Base-by-base conservation (phyloP, 2,329 filamentous ascomycete genomes). In the Epichloe aotearoae region DNA sequence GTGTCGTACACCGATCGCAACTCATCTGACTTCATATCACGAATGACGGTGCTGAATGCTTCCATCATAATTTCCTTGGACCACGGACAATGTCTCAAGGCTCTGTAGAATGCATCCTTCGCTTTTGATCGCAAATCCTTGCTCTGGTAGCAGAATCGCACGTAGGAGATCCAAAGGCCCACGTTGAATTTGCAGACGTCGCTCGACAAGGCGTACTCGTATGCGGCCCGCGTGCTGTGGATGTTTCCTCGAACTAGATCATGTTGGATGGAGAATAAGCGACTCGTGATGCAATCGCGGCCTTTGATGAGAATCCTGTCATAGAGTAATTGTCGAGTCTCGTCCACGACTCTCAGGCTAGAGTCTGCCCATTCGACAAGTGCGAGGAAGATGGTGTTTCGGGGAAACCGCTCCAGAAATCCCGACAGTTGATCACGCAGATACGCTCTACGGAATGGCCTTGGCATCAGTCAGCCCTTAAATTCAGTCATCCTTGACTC, bases 361-460 rank as follows among this genome's bases (percentile, higher is more conserved):
- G 80, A 73, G 61, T 91, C 83, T 54, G 86, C 82, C 72, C 83
- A 86, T n/a, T 82, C 76, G 55, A 84, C 84, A 0, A 93, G 68
- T 1, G 77, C 72, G 1, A 94, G 73, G 54, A 96, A 83, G 5
- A 88, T 73, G 1, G 81, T 86, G 67, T 95, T 96, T 46, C 73
- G 72, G 0, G 20, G 88, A 62, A 89, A 95, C 6, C 69, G 62
- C 0, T 59, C 58, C 20, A 93, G 70, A 54, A 83, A 85, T 2
- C 72, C 67, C 4, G 71, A 66, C 1, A 95, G 68, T 12, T 82
- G 70, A 7, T 74, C 66, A 42, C 85, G 82, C 36, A 94, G 64
- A 17, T 82, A 73, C 0, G 73, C 69, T 4, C 87, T 84, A 49
- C 83, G 82, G 66, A 86, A 88, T 3, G 83, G 75, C 3, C 79